phyloP scores from a whole-genome alignment of 2,329 filamentous ascomycete genomes.

The Ascochyta lentis region DNA sequence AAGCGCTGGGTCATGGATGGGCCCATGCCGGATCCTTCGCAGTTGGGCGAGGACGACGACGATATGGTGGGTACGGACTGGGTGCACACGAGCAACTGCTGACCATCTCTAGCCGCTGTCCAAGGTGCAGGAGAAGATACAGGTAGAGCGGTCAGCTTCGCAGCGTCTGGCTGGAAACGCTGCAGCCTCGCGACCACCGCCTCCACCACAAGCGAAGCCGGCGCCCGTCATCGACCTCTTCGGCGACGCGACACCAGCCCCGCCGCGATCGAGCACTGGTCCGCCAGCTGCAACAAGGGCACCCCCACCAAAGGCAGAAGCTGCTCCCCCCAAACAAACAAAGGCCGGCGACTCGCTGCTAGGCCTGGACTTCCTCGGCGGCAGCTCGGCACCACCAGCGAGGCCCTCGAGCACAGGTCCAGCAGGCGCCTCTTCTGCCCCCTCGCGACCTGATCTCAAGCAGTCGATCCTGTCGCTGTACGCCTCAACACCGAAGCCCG shows the following conservation, averaged over 20 bases:
- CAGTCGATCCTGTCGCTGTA: conserved; percentile 97
- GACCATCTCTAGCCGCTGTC: conserved; percentile 62
- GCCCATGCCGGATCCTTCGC: conserved; percentile 88
- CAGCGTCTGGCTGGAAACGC: conserved; percentile 54
- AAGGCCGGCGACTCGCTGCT: conserved; percentile 85
- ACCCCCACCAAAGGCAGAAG: conserved; percentile 69
- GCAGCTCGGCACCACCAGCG: conserved; percentile 70
- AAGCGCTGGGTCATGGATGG: conserved; percentile 99
- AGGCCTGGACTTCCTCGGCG: conserved; percentile 86
- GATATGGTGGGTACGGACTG: conserved; percentile 69
- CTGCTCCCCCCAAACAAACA: conserved; percentile 64
- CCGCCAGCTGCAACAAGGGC: conserved; percentile 62
- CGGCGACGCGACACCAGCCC: conserved; percentile 73
- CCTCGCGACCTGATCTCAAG: conserved; percentile 90
- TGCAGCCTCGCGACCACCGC: conserved; percentile 31
- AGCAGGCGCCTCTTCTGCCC: conserved; percentile 58
- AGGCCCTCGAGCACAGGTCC: conserved; percentile 83
- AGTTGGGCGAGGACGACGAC: conserved; percentile 81
- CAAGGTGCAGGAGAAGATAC: conserved; percentile 74
- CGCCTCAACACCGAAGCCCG: conserved; percentile 81
- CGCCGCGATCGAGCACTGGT: conserved; percentile 74
- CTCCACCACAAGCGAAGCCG: conserved; percentile 46
- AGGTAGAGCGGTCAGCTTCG: conserved; percentile 66
- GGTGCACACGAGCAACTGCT: conserved; percentile 9
- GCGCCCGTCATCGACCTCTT: conserved; percentile 74